Base-by-base conservation (phyloP, 1,284 basidiomycete species). In the Malassezia nana region DNA sequence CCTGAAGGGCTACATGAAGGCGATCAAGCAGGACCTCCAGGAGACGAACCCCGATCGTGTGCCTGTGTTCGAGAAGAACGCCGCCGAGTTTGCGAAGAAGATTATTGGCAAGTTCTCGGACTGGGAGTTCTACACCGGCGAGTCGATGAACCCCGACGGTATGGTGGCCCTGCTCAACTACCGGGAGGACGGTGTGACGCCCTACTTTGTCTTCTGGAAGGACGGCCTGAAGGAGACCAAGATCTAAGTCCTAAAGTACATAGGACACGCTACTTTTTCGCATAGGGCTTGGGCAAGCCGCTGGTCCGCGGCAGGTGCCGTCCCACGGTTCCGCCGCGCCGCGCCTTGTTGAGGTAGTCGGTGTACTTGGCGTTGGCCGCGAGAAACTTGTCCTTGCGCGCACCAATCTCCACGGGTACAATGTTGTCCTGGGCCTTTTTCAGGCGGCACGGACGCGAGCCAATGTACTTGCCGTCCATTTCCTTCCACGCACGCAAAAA, bases 401-500 rank as follows among this genome's bases (percentile, higher is more conserved):
- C 59, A 10, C 68, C 68, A 26, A 74, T 74, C 18, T 63, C 47
- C 7, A 68, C 65, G 0, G 64, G 63, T 7, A 59, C 55, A 7
- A 69, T 65, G 6, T 58, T 55, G 22, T 72, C 70, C 3, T 59
- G 52, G 1, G 72, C 72, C 52, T 71, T 70, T 38, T 74, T 74
- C 41, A 74, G 52, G 22, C 66, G 55, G 46, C 67, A 66, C 4
- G 72, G 72, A 22, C 72, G 50, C 28, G 61, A 64, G 1, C 72
- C 72, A 28, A 74, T 69, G 44, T 74, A 72, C 43, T 72, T 72
- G 86, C 91, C 92, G 75, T 99, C 89, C 89, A 96, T 96, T 75
- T 98, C 89, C 74, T 98, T 98, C 94, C 94, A 99, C 6, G 94
- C 94, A 66, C 83, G 89, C 55, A 99, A 75, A 74, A 96, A 98